Conservation (phyloP, 2,329 filamentous ascomycete species). For the Colletotrichum sp. region DNA sequence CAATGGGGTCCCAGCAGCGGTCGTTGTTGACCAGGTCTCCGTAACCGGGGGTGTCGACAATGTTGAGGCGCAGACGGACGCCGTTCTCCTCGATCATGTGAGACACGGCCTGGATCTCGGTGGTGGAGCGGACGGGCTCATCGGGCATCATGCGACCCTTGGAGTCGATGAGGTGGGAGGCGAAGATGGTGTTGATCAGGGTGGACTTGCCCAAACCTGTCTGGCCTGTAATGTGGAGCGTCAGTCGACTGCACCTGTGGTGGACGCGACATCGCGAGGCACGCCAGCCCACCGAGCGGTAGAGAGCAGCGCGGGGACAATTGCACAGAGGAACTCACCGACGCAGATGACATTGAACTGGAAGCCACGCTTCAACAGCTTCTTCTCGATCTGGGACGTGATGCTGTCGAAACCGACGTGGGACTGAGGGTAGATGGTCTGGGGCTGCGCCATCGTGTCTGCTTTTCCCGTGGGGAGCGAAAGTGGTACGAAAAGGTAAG, state of each 20-base stretch:
- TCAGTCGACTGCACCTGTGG: conserved; percentile 1
- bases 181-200: conserved; percentile 99
- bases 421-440: conserved; percentile 86
- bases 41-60: conserved; percentile 98
- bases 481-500: conserved; percentile 34
- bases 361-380: conserved; percentile 99
- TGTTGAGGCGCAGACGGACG: conserved; percentile 95
- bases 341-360: conserved; percentile 99
- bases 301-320: not conserved
- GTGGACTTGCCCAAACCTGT: conserved; percentile 99
- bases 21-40: conserved; percentile 99
- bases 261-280: not conserved
- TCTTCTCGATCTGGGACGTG: conserved; percentile 98
- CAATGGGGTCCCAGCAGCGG: conserved; percentile 99
- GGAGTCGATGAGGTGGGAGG: conserved; percentile 98
- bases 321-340: conserved; percentile 66
- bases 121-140: conserved; percentile 92
- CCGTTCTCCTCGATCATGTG: conserved; percentile 99
- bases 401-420: conserved; percentile 99
- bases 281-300: not conserved
- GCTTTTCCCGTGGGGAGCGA: conserved; percentile 31
- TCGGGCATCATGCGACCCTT: conserved; percentile 94
- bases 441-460: conserved; percentile 58
- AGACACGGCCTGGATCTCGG: conserved; percentile 96
- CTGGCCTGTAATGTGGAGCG: conserved; percentile 69